Percentiles rank a stretch among this genome's conserved stretches.
These are phyloP conservation scores for Mentha longifolia DNA, from an alignment of 257 asterid species.

Conservation along the genomic window DNA sequence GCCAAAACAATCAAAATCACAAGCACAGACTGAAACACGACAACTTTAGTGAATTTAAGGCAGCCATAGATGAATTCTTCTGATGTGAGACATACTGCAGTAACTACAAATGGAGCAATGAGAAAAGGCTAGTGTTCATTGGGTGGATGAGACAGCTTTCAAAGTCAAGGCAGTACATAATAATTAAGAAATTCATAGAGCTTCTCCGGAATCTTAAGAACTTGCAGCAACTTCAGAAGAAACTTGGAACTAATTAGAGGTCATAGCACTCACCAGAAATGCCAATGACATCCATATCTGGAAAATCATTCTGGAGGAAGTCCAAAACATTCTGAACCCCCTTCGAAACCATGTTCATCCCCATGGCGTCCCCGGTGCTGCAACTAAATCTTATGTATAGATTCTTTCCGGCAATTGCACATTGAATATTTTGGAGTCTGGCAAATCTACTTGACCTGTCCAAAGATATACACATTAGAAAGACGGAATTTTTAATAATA, in stretches of 20 bases:
- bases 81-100: not conserved
- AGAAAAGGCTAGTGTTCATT: not conserved
- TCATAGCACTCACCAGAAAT: slow-evolving; percentile 64
- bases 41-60: slow-evolving; percentile 7
- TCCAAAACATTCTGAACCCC: slow-evolving; percentile 87
- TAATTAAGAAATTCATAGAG: not conserved
- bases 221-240: not conserved
- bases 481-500: not conserved
- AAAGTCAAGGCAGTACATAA: not conserved
- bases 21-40: not conserved
- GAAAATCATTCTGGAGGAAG: slow-evolving; percentile 70
- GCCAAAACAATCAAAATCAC: slow-evolving; percentile 21
- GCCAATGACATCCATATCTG: slow-evolving; percentile 88
- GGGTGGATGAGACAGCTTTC: slow-evolving; percentile 1
- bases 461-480: slow-evolving; percentile 15
- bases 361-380: slow-evolving; percentile 96
- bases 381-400: slow-evolving; percentile 73
- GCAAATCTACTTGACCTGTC: slow-evolving; percentile 90
- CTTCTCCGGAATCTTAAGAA: not conserved
- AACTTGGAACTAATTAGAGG: slow-evolving; percentile 14
- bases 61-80: slow-evolving; percentile 15
- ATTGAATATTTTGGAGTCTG: slow-evolving; percentile 63
- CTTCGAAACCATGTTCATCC: slow-evolving; percentile 97
- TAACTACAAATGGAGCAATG: slow-evolving; percentile 7
- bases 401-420: slow-evolving; percentile 81